Percentiles rank a stretch among this genome's conserved stretches.
Conservation (phyloP, 768 basidiomycete species). For the Lentinula aciculospora region DNA sequence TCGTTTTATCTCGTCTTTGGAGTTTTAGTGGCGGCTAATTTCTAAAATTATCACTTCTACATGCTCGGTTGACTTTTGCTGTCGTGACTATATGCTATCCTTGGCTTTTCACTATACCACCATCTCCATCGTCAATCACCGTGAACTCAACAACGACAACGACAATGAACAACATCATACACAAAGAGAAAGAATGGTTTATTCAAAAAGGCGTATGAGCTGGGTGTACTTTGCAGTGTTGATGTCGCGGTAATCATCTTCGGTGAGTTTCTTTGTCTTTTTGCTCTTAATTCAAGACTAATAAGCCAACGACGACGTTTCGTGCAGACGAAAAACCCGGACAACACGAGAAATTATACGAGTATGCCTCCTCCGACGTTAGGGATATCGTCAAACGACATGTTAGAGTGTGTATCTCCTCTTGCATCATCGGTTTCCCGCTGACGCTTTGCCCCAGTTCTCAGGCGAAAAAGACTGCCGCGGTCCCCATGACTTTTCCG, state of each 20-base stretch:
- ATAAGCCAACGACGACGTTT: neutral
- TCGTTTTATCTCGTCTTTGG: neutral
- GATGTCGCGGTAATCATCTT: conserved; percentile 75
- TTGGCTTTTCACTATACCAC: neutral
- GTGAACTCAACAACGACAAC: neutral
- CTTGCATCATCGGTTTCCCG: neutral
- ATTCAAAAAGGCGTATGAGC: conserved; percentile 77
- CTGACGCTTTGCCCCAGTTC: neutral
- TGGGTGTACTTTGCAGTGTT: conserved; percentile 73
- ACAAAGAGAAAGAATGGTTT: conserved; percentile 66
- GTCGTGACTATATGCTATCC: neutral
- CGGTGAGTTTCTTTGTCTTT: conserved; percentile 31
- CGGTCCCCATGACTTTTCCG: conserved; percentile 5
- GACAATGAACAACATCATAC: neutral
- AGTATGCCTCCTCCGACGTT: conserved; percentile 6
- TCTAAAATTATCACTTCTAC: neutral
- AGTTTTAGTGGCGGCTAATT: neutral
- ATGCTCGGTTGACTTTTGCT: neutral
- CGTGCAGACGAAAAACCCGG: conserved; percentile 4
- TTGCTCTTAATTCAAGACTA: neutral
- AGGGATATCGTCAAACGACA: conserved; percentile 8
- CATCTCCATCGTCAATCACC: conserved; percentile 4
- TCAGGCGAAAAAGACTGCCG: conserved; percentile 5
- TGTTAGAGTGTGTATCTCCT: neutral
- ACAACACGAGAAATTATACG: conserved; percentile 7